These are phyloP conservation scores for Penicillium steckii DNA, from an alignment of 495 filamentous ascomycete genomes.

Conservation along the genomic window DNA sequence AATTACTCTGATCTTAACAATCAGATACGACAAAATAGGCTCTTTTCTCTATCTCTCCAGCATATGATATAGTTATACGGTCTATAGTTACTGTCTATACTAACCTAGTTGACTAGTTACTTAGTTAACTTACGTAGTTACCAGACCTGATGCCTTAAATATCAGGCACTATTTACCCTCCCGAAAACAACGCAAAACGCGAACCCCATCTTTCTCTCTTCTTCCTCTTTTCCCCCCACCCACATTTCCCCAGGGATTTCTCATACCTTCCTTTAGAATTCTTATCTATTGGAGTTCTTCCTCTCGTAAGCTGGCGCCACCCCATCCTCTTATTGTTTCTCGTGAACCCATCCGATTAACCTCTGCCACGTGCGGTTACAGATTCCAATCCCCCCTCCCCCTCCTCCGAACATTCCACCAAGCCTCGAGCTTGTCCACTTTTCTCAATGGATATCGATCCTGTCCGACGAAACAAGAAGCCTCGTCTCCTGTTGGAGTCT, in stretches of 20 bases:
- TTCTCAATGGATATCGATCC: constrained; percentile 69
- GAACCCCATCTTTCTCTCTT: constrained; percentile 1
- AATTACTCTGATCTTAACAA: too few species aligned
- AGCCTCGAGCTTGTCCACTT: neutral
- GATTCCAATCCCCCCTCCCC: neutral
- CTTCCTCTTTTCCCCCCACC: neutral
- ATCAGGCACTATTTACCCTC: too few species aligned
- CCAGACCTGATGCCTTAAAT: too few species aligned
- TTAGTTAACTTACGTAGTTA: too few species aligned
- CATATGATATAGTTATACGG: too few species aligned
- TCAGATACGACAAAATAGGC: too few species aligned
- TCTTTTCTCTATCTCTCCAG: too few species aligned
- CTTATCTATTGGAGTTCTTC: neutral
- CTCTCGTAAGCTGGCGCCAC: constrained; percentile 2
- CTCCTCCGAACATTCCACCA: neutral
- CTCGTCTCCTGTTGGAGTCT: constrained; percentile 73
- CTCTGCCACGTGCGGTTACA: constrained; percentile 10
- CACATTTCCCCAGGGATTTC: neutral
- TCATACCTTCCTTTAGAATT: neutral
- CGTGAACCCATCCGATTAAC: neutral
- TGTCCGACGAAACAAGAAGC: constrained; percentile 77
- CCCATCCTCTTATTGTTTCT: constrained; percentile 2
- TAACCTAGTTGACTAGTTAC: too few species aligned
- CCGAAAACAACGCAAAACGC: constrained; percentile 20
- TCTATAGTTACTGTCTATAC: too few species aligned